These are phyloP conservation scores for Quercus wislizeni DNA, from an alignment of 306 rosid species.

Conservation along the genomic window DNA sequence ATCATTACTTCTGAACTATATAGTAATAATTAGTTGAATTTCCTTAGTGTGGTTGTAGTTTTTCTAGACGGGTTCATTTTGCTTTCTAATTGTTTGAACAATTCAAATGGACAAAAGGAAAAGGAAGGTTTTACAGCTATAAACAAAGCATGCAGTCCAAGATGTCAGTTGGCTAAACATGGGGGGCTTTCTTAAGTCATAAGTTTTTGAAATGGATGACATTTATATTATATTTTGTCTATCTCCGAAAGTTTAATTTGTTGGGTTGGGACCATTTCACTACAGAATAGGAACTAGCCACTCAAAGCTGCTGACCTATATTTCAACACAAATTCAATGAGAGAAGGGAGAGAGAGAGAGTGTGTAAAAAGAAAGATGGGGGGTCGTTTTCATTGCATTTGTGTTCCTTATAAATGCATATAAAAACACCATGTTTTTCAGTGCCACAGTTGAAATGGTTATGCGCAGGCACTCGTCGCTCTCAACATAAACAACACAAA, in stretches of 20 bases:
- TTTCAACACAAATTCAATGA: conserved; percentile 6
- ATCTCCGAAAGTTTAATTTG: conserved; percentile 25
- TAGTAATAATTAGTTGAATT: too few species aligned
- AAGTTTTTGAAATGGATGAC: conserved; percentile 26
- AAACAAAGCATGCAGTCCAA: conserved; percentile 14
- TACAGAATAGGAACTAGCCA: neutral
- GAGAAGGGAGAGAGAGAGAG: conserved; percentile 3
- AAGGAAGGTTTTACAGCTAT: conserved; percentile 14
- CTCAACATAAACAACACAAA: conserved; percentile 50
- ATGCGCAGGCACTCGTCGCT: conserved; percentile 60
- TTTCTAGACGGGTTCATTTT: too few species aligned
- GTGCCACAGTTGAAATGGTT: conserved; percentile 81
- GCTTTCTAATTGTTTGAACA: too few species aligned
- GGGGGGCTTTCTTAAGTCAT: conserved; percentile 17
- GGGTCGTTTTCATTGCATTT: conserved; percentile 68
- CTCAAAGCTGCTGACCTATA: neutral
- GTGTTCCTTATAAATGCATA: conserved; percentile 45
- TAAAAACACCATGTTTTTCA: conserved; percentile 74
- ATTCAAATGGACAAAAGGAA: too few species aligned
- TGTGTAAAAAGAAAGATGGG: conserved; percentile 35
- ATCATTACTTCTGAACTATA: too few species aligned
- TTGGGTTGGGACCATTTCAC: conserved; percentile 32
- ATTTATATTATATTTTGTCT: conserved; percentile 24
- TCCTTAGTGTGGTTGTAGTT: too few species aligned
- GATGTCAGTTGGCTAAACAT: conserved; percentile 7